Evolutionary conservation across 2,329 filamentous ascomycete species (phyloP), one percentile per base, ranked within the genome.

Genomic region (Anthostomella pinea): DNA sequence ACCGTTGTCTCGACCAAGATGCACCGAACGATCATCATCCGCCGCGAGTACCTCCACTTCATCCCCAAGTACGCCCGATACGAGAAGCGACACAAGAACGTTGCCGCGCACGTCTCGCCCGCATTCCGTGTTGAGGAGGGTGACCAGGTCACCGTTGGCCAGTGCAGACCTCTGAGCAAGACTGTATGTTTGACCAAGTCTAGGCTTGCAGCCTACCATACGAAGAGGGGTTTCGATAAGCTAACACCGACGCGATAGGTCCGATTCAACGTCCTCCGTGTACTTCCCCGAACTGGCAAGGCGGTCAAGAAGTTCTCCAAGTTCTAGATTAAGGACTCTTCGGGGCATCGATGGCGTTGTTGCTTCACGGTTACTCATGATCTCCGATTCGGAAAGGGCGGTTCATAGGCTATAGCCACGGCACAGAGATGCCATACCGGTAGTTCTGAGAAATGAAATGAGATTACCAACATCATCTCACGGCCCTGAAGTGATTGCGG

Each of bases 71-170:
- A 98, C 84, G 81, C 87, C 70, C 87, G 93, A 84, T 98, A 98
- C 75, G 94, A 98, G 88, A 97, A 96, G 85, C 83, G 93, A 72
- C 93, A 98, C 87, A 96, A 96, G 86, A 98, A 98, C 85, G 81
- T 98, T 56, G 88, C 93, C 65, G 93, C 91, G 58, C 93, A 98
- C 83, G 91, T 97, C 65, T 96, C 90, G 54, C 93, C 93, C 63
- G 91, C 91, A 72, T 98, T 98, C 89, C 93, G 93, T 95, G 90
- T 97, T 63, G 87, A 95, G 79, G 91, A 97, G 70, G 94, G 93
- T 83, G 93, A 98, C 76, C 85, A 91, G 77, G 94, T 98, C 64
- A 95, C 91, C 62, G 91, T 98, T 72, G 93, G 93, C 76, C 93
- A 98, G 81, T 98, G 93, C 87, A 81, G 93, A 73, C 93, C 93